Evolutionary conservation across 495 filamentous ascomycete species (phyloP), one percentile per base, ranked within the genome.

Genomic region (Elaphomyces granulatus): DNA sequence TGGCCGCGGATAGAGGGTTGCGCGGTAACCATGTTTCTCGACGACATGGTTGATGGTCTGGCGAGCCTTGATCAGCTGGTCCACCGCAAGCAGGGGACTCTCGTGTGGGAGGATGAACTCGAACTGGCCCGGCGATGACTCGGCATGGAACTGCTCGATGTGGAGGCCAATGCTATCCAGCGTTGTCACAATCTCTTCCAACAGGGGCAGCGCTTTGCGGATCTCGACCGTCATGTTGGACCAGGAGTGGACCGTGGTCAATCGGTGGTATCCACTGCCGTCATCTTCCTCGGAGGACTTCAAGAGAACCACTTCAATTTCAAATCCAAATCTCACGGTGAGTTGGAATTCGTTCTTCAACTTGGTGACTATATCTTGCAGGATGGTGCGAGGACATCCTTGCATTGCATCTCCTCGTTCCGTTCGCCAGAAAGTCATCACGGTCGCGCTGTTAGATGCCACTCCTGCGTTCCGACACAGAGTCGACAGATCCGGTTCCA

Each of bases 301-400:
- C 37, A 90, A 53, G 42, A 92, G 78, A 4, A 84, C 65, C 15
- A 94, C 75, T 55, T 93, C 86, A 23, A 87, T 75, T 55, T 93
- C 87, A 48, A 87, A 88, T 3, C 86, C 86, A 19, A 83, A 51
- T 1, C 80, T 60, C 28, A 87, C 71, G 18, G 70, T 49, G 23
- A 72, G 59, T 7, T 59, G 51, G 18, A 54, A 46, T 12, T 60
- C 34, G 10, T 67, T 59, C 8, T 60, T 54, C 9, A 61, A 43
- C 17, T 47, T 48, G n/a, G 66, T 55, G 9, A 80, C 49, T 10
- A 77, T 60, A 17, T 59, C 59, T 2, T 64, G 58, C 30, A 83
- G 59, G 20, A 74, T 45, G 4, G 65, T 68, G 16, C 85, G 64
- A 0, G 78, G 76, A 49, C 82, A 83, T 3, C 60, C 60, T 15